Evolutionary conservation across 805 yeast genomes (phyloP).

Genomic region (Ogataea paraovalis): DNA sequence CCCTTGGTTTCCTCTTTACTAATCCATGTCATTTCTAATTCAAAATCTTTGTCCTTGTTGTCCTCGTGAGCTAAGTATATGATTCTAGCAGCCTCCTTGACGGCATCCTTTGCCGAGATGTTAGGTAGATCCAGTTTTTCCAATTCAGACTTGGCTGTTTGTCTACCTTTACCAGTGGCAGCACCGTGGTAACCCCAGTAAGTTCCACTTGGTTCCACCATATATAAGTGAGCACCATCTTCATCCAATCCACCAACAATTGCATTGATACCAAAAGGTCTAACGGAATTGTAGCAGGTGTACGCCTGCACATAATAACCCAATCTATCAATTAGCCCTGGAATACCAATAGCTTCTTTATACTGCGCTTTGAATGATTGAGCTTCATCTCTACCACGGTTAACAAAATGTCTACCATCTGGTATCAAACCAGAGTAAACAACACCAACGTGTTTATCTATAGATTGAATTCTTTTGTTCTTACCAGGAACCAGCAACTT

Average conservation of each 20-base stretch:
- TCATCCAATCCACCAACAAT: constrained; percentile 92
- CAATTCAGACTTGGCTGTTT: constrained; percentile 93
- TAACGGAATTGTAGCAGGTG: constrained; percentile 92
- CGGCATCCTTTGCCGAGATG: constrained; percentile 74
- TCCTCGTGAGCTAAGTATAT: constrained; percentile 95
- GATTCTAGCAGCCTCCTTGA: constrained; percentile 90
- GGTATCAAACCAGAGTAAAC: constrained; percentile 94
- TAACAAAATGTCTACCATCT: constrained; percentile 92
- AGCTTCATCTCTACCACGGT: constrained; percentile 90
- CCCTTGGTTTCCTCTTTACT: constrained; percentile 74
- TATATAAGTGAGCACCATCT: constrained; percentile 80
- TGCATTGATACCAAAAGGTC: constrained; percentile 94
- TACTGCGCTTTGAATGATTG: constrained; percentile 70
- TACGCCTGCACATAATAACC: constrained; percentile 93
- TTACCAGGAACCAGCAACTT: constrained; percentile 85
- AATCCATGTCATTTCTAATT: constrained; percentile 90
- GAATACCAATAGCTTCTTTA: constrained; percentile 72
- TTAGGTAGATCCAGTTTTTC: constrained; percentile 79
- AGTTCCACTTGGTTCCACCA: constrained; percentile 96
- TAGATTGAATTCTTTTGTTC: constrained; percentile 86
- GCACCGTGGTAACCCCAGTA: constrained; percentile 98
- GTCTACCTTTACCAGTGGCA: constrained; percentile 98
- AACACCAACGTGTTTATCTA: constrained; percentile 91
- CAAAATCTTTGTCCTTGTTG: constrained; percentile 95
- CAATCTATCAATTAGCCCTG: constrained; percentile 79